phyloP scores from a whole-genome alignment of 371 early-diverging fungal species.

The Mortierella sp. region DNA sequence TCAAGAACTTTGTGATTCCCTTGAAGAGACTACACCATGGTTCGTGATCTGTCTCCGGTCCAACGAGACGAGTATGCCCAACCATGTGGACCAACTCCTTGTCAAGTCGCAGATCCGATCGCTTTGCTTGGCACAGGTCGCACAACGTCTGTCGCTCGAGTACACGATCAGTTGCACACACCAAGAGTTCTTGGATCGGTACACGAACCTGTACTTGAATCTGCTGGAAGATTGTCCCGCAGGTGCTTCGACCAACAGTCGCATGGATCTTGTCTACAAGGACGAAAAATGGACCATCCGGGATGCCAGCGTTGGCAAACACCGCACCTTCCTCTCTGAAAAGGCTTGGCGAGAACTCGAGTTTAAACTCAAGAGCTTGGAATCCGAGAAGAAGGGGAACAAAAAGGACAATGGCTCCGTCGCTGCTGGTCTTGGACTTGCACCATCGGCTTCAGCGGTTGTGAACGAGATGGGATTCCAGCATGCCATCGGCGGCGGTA shows the following conservation, averaged over 20 bases:
- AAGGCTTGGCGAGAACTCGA: constrained; percentile 66
- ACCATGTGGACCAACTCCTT: constrained; percentile 63
- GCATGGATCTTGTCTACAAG: constrained; percentile 32
- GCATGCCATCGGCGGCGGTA: constrained; percentile 21
- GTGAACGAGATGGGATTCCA: constrained; percentile 42
- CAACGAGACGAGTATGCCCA: constrained; percentile 72
- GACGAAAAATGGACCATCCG: constrained; percentile 64
- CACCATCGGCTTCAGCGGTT: constrained; percentile 25
- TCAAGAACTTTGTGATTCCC: constrained; percentile 79
- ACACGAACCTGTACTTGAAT: constrained; percentile 61
- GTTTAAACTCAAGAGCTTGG: constrained; percentile 50
- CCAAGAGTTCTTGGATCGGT: constrained; percentile 79
- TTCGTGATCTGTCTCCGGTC: constrained; percentile 86
- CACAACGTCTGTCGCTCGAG: constrained; percentile 65
- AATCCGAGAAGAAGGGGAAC: constrained; percentile 45
- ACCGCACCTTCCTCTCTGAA: constrained; percentile 78
- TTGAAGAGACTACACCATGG: constrained; percentile 89
- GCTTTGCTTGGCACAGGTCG: constrained; percentile 71
- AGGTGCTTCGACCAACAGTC: constrained; percentile 19
- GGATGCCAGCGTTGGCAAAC: constrained; percentile 77
- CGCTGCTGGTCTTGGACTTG: constrained; percentile 1
- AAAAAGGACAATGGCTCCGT: constrained; percentile 30
- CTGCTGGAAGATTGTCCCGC: constrained; percentile 56
- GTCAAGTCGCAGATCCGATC: constrained; percentile 75
- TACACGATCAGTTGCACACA: constrained; percentile 75